Evolutionary conservation across 495 filamentous ascomycete genomes (phyloP), one percentile per base, ranked within the genome.

Genomic region (Daldinia vernicosa): DNA sequence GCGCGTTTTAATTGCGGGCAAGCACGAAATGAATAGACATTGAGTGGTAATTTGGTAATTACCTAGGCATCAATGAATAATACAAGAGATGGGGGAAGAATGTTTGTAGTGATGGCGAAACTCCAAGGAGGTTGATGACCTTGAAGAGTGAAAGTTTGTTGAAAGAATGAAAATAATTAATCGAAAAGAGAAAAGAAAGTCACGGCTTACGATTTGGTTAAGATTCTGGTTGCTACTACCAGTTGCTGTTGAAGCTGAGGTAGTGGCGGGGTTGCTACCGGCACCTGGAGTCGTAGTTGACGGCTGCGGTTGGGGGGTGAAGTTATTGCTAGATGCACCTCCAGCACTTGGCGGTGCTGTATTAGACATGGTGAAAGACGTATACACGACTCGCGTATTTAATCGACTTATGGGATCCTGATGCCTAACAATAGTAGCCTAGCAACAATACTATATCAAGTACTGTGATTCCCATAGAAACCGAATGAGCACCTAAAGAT

Each of bases 191-290:
- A 66, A 12, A 28, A 50, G 63, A 17, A 27, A 30, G 26, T 27
- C 15, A 27, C n/a, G 57, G 50, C 92, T 84, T 86, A 97, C 95
- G 77, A 99, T 99, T 71, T 96, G 93, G 69, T 99, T 99, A 7
- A 99, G 78, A 75, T 97, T 97, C 70, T 96, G 94, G 45, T 92
- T 85, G 83, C 88, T 71, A 4, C 24, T 55, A 72, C 85, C 66
- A 79, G 86, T 69, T 73, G 79, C 51, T 69, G 84, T 60, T 30
- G 72, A 56, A 33, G 53, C 51, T 80, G 81, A 43, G 74, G 80
- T n/a, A 68, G 76, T 62, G 6, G 60, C 54, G 7, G 67, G 33
- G 26, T 69, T 64, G 5, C 66, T 69, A 35, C 61, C 62, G 32
- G 66, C 72, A 17, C 66, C 71, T 12, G 74, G 59, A 43, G 74